Conservation (phyloP, 257 asterid species). For the Penstemon newberryi region DNA sequence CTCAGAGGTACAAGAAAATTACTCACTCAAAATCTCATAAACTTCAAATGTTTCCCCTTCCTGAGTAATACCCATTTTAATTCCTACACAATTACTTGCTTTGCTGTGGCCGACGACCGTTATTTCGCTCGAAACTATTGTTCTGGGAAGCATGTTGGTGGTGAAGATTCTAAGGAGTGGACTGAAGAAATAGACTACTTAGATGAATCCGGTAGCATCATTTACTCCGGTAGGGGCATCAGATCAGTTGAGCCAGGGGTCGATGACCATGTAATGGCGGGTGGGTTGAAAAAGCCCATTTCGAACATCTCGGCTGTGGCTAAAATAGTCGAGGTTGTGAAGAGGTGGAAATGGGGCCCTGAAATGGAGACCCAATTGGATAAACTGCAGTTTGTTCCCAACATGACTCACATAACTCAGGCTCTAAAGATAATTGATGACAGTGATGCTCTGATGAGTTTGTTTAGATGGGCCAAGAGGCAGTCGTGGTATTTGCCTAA, state of each 20-base stretch:
- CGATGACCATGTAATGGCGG: slow-evolving; percentile 89
- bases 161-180: slow-evolving; percentile 53
- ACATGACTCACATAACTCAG: slow-evolving; percentile 78
- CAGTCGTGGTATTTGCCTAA: slow-evolving; percentile 72
- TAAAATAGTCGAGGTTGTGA: slow-evolving; percentile 85
- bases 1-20: slow-evolving; percentile 29
- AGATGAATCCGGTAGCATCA: slow-evolving; percentile 86
- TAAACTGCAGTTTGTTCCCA: slow-evolving; percentile 34
- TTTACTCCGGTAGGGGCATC: slow-evolving; percentile 85
- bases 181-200: slow-evolving; percentile 80
- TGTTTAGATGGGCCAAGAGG: slow-evolving; percentile 71
- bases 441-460: slow-evolving; percentile 39
- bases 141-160: slow-evolving; percentile 37
- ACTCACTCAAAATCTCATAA: slow-evolving; percentile 14
- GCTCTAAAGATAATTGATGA: slow-evolving; percentile 77
- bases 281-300: slow-evolving; percentile 79
- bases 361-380: slow-evolving; percentile 26
- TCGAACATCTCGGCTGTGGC: slow-evolving; percentile 83
- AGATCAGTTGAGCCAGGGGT: slow-evolving; percentile 83
- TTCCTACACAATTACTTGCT: slow-evolving; percentile 12
- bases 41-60: slow-evolving; percentile 30
- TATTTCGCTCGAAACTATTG: slow-evolving; percentile 45
- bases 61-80: slow-evolving; percentile 11
- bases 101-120: slow-evolving; percentile 17
- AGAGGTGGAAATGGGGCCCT: slow-evolving; percentile 98